These are phyloP conservation scores for Volvariella volvacea DNA, from an alignment of 1,284 basidiomycete genomes.

Conservation along the genomic window DNA sequence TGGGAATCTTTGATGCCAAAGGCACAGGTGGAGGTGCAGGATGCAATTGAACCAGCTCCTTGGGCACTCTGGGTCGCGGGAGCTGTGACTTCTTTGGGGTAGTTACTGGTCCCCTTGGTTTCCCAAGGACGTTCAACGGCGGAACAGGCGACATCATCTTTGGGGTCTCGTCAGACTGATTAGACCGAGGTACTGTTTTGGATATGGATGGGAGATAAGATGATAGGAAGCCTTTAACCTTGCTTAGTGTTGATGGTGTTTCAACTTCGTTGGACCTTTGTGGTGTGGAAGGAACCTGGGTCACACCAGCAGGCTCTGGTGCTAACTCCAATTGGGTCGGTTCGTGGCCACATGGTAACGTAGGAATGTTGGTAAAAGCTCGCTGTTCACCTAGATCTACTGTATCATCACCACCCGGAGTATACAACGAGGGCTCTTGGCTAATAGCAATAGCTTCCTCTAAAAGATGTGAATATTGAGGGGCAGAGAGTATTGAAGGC, in stretches of 20 bases:
- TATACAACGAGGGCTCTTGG: slow-evolving; percentile 7
- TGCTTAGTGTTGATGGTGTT: slow-evolving; percentile 23
- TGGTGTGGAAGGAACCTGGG: slow-evolving; percentile 2
- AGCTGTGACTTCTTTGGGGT: slow-evolving; percentile 50
- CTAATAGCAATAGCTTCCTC: slow-evolving; percentile 39
- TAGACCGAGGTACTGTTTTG: slow-evolving; percentile 20
- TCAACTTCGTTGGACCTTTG: slow-evolving; percentile 3
- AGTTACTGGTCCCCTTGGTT: slow-evolving; percentile 43
- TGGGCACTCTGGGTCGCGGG: slow-evolving; percentile 42
- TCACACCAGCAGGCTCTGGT: not conserved
- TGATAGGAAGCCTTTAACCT: slow-evolving; percentile 46
- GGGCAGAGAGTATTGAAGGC: slow-evolving; percentile 37
- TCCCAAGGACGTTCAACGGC: slow-evolving; percentile 41
- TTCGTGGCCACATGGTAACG: no score
- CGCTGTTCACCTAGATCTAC: not conserved
- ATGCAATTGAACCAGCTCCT: slow-evolving; percentile 54
- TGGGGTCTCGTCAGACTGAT: slow-evolving; percentile 7
- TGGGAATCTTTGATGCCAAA: slow-evolving; percentile 38
- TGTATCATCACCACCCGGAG: not conserved
- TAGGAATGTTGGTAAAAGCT: not conserved
- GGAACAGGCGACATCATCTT: slow-evolving; percentile 43
- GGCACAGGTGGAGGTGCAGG: slow-evolving; percentile 34
- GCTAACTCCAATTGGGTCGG: no score
- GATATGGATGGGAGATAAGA: slow-evolving; percentile 53
- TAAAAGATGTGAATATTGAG: slow-evolving; percentile 50